Evolutionary conservation across 192 early-diverging fungal species (phyloP).

Genomic region (Blastocladiella britannica): DNA sequence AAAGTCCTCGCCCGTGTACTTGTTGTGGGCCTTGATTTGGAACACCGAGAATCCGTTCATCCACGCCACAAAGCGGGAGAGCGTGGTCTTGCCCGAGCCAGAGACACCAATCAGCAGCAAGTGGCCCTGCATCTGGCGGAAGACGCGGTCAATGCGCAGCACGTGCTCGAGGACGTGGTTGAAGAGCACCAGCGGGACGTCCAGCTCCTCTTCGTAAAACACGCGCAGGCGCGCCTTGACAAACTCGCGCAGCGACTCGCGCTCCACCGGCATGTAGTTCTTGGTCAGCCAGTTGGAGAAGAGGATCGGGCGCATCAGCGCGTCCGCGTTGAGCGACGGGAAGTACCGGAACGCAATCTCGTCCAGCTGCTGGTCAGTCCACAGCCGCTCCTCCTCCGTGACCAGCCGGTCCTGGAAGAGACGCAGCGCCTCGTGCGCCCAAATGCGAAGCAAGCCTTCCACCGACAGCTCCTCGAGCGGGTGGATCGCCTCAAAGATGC

Average conservation of each 20-base stretch:
- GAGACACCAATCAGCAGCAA: constrained; percentile 92
- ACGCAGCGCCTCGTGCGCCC: constrained; percentile 95
- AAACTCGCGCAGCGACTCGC: constrained; percentile 77
- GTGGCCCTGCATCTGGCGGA: constrained; percentile 95
- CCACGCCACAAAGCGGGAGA: constrained; percentile 99
- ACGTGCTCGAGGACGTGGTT: constrained; percentile 96
- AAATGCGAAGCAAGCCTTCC: constrained; percentile 79
- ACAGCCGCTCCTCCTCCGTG: constrained; percentile 56
- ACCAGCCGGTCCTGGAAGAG: constrained; percentile 98
- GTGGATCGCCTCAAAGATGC: constrained; percentile 86
- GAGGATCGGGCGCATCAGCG: constrained; percentile 71
- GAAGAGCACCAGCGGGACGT: constrained; percentile 88
- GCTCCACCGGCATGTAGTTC: constrained; percentile 70
- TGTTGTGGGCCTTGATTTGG: constrained; percentile 96
- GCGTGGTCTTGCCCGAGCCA: constrained; percentile 92
- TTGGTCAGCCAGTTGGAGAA: constrained; percentile 97
- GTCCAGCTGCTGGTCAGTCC: constrained; percentile 80
- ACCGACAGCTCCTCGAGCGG: constrained; percentile 54
- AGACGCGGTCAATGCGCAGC: constrained; percentile 91
- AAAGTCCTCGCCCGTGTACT: constrained; percentile 89
- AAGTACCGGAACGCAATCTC: constrained; percentile 67
- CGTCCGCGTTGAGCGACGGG: constrained; percentile 51
- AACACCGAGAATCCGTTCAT: constrained; percentile 93
- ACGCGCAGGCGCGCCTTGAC: constrained; percentile 82
- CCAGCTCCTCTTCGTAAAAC: constrained; percentile 99